These are phyloP conservation scores for Leptomonas seymouri DNA, from an alignment of 208 protist genomes.

Conservation along the genomic window DNA sequence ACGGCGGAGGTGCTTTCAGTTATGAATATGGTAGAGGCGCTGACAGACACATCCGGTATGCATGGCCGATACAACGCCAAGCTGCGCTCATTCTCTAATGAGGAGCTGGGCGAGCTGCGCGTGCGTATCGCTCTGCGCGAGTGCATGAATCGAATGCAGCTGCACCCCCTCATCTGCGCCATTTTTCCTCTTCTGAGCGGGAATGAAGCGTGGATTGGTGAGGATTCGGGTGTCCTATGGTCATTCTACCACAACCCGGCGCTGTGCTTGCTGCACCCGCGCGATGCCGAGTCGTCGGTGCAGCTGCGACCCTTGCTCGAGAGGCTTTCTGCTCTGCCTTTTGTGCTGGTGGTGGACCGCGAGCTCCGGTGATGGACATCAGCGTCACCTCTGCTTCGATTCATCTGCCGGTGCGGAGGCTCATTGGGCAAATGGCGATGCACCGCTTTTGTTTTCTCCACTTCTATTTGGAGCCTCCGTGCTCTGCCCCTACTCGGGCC, in stretches of 20 bases:
- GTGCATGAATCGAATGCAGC: slow-evolving; percentile 49
- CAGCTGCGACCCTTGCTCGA: slow-evolving; percentile 39
- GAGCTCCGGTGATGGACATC: slow-evolving; percentile 36
- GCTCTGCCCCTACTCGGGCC: no score
- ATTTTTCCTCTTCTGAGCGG: slow-evolving; percentile 37
- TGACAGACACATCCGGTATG: slow-evolving; percentile 29
- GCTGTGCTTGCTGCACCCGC: slow-evolving; percentile 34
- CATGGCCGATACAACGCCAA: slow-evolving; percentile 19
- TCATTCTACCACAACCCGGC: slow-evolving; percentile 47
- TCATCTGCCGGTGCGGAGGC: no score
- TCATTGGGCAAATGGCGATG: no score
- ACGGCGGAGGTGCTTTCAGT: slow-evolving; percentile 31
- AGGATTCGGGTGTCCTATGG: slow-evolving; percentile 32
- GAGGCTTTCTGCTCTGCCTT: slow-evolving; percentile 45
- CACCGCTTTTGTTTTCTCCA: slow-evolving; percentile 4
- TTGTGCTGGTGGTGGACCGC: slow-evolving; percentile 43
- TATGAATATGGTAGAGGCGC: slow-evolving; percentile 42
- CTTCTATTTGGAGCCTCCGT: no score
- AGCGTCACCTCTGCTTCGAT: background rate
- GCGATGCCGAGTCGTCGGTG: slow-evolving; percentile 20
- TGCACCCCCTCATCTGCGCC: slow-evolving; percentile 35
- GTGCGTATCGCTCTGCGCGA: slow-evolving; percentile 54
- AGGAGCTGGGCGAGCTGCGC: slow-evolving; percentile 34
- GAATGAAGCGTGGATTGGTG: slow-evolving; percentile 20
- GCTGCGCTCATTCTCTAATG: slow-evolving; percentile 34